These are phyloP conservation scores for Lycium ferocissimum DNA, from an alignment of 257 asterid species.

Conservation along the genomic window DNA sequence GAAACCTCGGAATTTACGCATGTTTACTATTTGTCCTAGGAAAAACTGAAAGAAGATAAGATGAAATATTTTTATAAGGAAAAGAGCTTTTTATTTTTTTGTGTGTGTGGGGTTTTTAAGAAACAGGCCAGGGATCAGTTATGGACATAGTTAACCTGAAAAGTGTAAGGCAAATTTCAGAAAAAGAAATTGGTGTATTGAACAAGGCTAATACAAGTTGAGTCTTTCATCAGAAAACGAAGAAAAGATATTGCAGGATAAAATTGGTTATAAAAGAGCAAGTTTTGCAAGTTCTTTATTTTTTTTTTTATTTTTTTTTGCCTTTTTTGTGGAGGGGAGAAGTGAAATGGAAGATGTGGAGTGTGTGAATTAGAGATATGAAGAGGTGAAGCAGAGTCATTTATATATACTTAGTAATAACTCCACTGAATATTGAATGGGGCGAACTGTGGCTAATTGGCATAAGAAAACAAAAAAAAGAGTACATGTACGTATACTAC, in stretches of 20 bases:
- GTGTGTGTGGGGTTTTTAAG: constrained; percentile 35
- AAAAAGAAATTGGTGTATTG: constrained; percentile 57
- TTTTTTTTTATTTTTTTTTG: neutral
- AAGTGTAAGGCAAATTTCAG: constrained; percentile 60
- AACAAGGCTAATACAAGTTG: constrained; percentile 45
- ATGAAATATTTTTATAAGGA: neutral
- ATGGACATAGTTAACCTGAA: constrained; percentile 71
- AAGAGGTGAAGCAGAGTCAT: constrained; percentile 1
- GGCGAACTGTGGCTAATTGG: neutral
- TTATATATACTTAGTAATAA: neutral
- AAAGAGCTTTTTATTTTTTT: neutral
- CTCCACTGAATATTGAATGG: neutral
- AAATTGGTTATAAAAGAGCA: too few relatives aligned
- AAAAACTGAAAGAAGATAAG: neutral
- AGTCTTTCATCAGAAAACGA: constrained; percentile 41
- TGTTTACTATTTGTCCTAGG: constrained; percentile 18
- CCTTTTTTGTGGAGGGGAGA: constrained; percentile 27
- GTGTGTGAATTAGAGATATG: constrained; percentile 21
- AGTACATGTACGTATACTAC: constrained; percentile 28
- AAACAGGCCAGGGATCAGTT: constrained; percentile 87
- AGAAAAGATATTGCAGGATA: neutral
- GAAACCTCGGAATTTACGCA: constrained; percentile 71
- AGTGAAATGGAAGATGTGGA: constrained; percentile 8
- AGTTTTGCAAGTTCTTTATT: neutral
- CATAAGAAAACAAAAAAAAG: neutral